A percentile compares a stretch with the other conserved stretches of the same genome.
These are phyloP conservation scores for Coemansia sp. DNA, from an alignment of 192 early-diverging fungal species.

Conservation along the genomic window DNA sequence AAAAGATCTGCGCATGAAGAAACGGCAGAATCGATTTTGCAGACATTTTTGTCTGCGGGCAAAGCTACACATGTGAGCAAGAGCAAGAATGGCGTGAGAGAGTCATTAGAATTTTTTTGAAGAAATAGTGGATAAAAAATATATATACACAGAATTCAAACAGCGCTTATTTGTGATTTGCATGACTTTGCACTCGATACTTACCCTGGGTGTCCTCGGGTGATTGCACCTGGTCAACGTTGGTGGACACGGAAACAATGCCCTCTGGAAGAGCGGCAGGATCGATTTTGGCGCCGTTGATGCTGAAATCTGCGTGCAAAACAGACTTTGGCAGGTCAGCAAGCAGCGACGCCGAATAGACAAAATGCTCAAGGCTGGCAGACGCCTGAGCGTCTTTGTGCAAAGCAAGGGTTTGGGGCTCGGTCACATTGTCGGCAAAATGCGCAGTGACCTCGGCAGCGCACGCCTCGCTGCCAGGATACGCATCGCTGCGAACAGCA, in stretches of 20 bases:
- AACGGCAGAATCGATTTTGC: conserved; percentile 29
- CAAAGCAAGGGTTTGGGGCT: conserved; percentile 18
- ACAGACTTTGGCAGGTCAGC: conserved; percentile 18
- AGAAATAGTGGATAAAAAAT: not conserved
- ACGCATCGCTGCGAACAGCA: conserved; percentile 9
- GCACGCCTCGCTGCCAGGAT: conserved; percentile 1
- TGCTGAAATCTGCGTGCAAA: conserved; percentile 17
- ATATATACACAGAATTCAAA: not conserved
- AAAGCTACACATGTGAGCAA: conserved; percentile 6
- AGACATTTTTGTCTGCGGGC: conserved; percentile 16
- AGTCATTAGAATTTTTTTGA: no score
- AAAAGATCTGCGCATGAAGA: conserved; percentile 45
- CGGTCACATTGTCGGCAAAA: conserved; percentile 10
- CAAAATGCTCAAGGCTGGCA: not conserved
- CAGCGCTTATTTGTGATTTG: no score
- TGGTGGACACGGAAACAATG: conserved; percentile 3
- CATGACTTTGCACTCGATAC: not conserved
- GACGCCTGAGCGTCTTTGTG: not conserved
- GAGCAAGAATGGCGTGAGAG: not conserved
- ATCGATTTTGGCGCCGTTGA: conserved; percentile 17
- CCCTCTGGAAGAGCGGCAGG: not conserved
- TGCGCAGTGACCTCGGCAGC: conserved; percentile 28
- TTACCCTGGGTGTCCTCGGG: not conserved
- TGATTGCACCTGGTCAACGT: not conserved
- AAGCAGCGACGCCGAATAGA: conserved; percentile 17